Conservation (phyloP, 208 protist genomes). For the Leptomonas pyrrhocoris region DNA sequence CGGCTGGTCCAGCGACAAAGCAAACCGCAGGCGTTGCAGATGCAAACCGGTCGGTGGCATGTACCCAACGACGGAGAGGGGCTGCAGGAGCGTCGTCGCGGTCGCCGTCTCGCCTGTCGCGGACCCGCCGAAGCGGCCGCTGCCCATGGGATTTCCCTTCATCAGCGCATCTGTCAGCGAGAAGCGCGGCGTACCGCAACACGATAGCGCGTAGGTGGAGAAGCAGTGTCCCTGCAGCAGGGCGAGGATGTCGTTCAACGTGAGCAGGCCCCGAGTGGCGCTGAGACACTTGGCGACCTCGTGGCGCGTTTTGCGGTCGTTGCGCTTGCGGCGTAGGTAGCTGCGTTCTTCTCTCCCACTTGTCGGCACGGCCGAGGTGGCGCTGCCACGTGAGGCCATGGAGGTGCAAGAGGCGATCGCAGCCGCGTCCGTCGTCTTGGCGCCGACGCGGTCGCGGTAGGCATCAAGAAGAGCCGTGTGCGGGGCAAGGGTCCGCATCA, state of each 20-base stretch:
- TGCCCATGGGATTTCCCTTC: not conserved
- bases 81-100: conserved; percentile 15
- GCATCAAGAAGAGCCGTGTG: conserved; percentile 52
- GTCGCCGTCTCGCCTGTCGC: not conserved
- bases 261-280: conserved; percentile 66
- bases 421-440: not conserved
- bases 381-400: not conserved
- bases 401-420: not conserved
- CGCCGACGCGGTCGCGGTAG: conserved; percentile 27
- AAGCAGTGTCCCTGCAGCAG: conserved; percentile 72
- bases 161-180: conserved; percentile 53
- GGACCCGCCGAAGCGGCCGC: not conserved
- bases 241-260: conserved; percentile 50
- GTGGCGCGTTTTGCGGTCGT: conserved; percentile 23
- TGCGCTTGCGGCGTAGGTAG: conserved; percentile 20
- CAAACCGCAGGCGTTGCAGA: conserved; percentile 75
- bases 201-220: conserved; percentile 79
- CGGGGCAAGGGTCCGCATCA: conserved; percentile 43
- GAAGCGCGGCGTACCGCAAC: conserved; percentile 65
- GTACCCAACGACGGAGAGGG: conserved; percentile 55
- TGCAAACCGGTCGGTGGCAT: conserved; percentile 55
- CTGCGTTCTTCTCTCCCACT: conserved; percentile 15
- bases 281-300: conserved; percentile 31
- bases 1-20: conserved; percentile 83
- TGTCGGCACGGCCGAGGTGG: too few species aligned